Evolutionary conservation across 2,329 filamentous ascomycete genomes (phyloP), one percentile per base, ranked within the genome.

Genomic region (Trichoderma sp.): DNA sequence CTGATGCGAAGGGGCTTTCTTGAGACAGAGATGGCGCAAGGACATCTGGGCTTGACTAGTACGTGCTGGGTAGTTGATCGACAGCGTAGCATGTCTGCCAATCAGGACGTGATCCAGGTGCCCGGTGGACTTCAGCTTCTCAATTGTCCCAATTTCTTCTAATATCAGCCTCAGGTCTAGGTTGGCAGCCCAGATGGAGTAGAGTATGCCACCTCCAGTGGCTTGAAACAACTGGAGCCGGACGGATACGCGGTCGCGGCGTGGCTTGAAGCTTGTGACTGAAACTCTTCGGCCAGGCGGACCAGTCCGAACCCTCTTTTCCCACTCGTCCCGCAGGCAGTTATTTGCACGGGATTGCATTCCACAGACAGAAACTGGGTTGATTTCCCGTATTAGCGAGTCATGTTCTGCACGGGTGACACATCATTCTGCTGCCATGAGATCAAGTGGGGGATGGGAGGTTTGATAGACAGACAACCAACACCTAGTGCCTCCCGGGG

Each of bases 401-500:
- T 73, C 71, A 73, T 73, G 41, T 9, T 41, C 41, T 6, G 18
- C 6, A 21, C 45, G 38, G 45, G 62, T 73, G 71, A 73, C 71
- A 73, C 60, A 56, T 73, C 71, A 27, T n/a, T 38, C 71, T 41
- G 45, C 60, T 73, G 38, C 59, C 71, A 56, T 33, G 60, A 73
- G 60, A 73, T 73, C 60, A 73, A 65, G 69, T 72, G 69, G 68
- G 68, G 68, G 68, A 71, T 63, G n/a, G 56, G n/a, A 45, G 35
- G 69, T 53, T 64, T 64, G 68, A 71, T 64, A 50, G 56, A 53
- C 69, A 62, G 24, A 4, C 41, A 21, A n/a, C 45, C 45, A 68
- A 45, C 45, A 33, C 24, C 38, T 72, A 72, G 69, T 53, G 59
- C 60, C 21, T 56, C 67, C 60, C 41, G 53, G 38, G 27, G 41